phyloP scores from a whole-genome alignment of 805 yeast genomes.

The Saccharomycopsis capsularis region DNA sequence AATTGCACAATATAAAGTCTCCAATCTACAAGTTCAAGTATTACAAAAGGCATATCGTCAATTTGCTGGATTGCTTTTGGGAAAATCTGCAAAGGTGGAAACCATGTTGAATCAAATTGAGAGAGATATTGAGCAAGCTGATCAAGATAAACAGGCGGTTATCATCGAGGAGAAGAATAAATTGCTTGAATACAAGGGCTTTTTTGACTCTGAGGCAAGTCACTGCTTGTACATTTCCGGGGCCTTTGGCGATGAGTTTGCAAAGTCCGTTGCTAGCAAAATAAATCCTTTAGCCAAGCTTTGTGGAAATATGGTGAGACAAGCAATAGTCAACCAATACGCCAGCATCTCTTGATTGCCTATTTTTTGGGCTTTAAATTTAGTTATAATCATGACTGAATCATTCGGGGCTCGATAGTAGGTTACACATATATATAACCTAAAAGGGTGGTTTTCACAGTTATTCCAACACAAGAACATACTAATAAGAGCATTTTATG shows the following conservation, averaged over 20 bases:
- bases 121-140: neutral
- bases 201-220: slow-evolving; percentile 12
- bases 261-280: slow-evolving; percentile 2
- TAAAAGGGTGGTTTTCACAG: no score
- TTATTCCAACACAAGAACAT: no score
- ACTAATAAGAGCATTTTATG: no score
- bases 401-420: no score
- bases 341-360: no score
- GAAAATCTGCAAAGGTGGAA: slow-evolving; percentile 11
- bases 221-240: slow-evolving; percentile 8
- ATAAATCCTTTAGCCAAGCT: slow-evolving; percentile 16
- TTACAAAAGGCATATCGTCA: slow-evolving; percentile 9
- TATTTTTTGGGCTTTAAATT: no score
- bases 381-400: no score
- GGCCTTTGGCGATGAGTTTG: slow-evolving; percentile 11
- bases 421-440: no score
- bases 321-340: neutral
- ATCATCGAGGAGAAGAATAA: neutral
- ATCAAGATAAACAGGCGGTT: neutral
- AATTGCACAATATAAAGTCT: neutral
- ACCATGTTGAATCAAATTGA: neutral
- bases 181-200: neutral
- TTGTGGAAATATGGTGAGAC: slow-evolving; percentile 15
- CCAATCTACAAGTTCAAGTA: slow-evolving; percentile 9
- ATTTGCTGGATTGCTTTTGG: slow-evolving; percentile 7